Evolutionary conservation across 164 flowering plant genomes (phyloP), one percentile per base, ranked within the genome.

Genomic region (Echeveria elegans): DNA sequence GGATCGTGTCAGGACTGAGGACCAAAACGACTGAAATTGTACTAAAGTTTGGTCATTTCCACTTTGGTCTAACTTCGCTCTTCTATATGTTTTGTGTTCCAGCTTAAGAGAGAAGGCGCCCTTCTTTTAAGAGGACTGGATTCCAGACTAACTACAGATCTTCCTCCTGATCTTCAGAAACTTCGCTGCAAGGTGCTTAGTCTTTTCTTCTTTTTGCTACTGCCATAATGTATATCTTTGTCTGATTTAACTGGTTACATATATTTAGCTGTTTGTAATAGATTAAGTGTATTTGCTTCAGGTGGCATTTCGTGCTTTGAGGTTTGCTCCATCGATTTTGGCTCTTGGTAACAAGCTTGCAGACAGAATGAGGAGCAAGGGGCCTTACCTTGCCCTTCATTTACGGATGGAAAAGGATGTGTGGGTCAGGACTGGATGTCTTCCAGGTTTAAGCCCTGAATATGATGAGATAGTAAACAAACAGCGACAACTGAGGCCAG

Each of bases 351-450:
- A 83, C 82, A 88, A 80, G 78, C 76, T 94, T 18, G 87, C 92
- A 9, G 82, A 83, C 80, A 86, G 99, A 71, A 89, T 94, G 95
- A 70, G 80, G 66, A 82, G 79, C 79, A 85, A 87, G 72, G 99
- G 99, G 38, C 97, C 92, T 0, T 94, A 86, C 68, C 73, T 94
- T 70, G 96, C 97, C 30, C 96, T 94, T 73, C 99, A 94, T 82
- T 75, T 94, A n/a, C 81, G 99, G 63, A 76, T 94, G 92, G 98
- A 94, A 72, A 89, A 90, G 76, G 98, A 94, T 74, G 98, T 94
- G 4, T 94, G 98, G 98, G 94, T 94, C 69, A 88, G 98, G 65
- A 94, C 99, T 1, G 99, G 99, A 6, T 94, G 99, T 68, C 89
- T 86, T 70, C 97, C 97, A 30, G 97, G 99, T 63, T 68, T 91